A percentile compares a stretch with the other conserved stretches of the same genome.
Conservation (phyloP, 164 flowering plant genomes). For the Pachysandra terminalis region DNA sequence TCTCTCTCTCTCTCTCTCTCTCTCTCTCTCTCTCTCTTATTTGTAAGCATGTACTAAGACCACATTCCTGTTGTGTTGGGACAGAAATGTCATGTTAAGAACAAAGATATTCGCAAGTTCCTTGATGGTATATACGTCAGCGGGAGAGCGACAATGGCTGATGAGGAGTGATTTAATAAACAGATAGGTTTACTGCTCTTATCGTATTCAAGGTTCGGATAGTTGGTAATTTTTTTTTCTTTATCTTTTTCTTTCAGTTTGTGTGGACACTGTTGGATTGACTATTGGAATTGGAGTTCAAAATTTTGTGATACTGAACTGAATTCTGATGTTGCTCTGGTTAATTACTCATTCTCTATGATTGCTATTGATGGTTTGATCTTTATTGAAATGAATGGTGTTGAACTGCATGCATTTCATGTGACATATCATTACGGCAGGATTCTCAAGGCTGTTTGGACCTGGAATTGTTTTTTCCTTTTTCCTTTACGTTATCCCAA, state of each 20-base stretch:
- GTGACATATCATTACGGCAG: too few species aligned
- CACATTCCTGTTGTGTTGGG: background rate
- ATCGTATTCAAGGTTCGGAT: background rate
- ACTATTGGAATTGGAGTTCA: too few species aligned
- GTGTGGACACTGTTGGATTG: constrained; percentile 4
- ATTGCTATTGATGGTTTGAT: too few species aligned
- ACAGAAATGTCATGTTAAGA: constrained; percentile 76
- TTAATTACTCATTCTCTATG: too few species aligned
- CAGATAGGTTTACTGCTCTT: background rate
- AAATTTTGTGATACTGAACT: too few species aligned
- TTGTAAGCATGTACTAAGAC: background rate
- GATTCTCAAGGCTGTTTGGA: too few species aligned
- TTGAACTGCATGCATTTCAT: too few species aligned
- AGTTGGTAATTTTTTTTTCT: background rate
- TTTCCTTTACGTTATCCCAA: too few species aligned
- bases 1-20: constrained; percentile 1
- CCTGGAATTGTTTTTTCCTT: too few species aligned
- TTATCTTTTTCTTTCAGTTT: background rate
- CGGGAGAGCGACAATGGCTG: constrained; percentile 47
- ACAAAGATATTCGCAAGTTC: constrained; percentile 65
- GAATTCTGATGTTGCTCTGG: too few species aligned
- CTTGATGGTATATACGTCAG: constrained; percentile 73
- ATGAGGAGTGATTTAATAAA: constrained; percentile 18
- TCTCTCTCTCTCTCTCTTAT: background rate
- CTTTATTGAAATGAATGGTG: too few species aligned